Evolutionary conservation across 352 stramenopile genomes (phyloP).

Genomic region (Globisporangium ultimum): DNA sequence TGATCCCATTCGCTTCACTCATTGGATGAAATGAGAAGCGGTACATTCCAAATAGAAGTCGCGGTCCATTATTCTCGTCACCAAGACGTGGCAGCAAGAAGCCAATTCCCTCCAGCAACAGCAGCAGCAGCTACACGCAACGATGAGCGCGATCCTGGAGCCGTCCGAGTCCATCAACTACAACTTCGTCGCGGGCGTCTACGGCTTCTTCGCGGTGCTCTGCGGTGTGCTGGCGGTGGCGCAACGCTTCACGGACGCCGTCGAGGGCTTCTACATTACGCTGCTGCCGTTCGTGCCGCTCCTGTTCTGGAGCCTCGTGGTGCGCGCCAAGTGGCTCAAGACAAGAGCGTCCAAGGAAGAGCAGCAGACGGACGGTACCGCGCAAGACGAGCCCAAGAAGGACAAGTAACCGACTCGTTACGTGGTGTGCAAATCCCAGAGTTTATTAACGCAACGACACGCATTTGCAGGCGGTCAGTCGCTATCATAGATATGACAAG

Average conservation of each 20-base stretch:
- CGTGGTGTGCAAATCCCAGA: too few relatives aligned
- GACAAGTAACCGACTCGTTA: constrained; percentile 12
- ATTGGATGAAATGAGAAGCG: too few relatives aligned
- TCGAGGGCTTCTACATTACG: constrained; percentile 87
- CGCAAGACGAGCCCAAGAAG: constrained; percentile 22
- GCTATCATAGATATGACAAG: too few relatives aligned
- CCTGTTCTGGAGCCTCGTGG: constrained; percentile 80
- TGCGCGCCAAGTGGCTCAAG: constrained; percentile 70
- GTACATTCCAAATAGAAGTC: too few relatives aligned
- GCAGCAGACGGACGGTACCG: constrained; percentile 19
- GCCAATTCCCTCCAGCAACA: too few relatives aligned
- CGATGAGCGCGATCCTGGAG: constrained; percentile 41
- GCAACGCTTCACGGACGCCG: constrained; percentile 55
- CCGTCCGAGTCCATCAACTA: constrained; percentile 86
- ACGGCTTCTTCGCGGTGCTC: constrained; percentile 63
- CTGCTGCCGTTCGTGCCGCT: constrained; percentile 78
- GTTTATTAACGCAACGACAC: too few relatives aligned
- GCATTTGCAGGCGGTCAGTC: too few relatives aligned
- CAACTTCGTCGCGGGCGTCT: constrained; percentile 83
- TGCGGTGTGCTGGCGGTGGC: constrained; percentile 52
- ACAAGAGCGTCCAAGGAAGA: constrained; percentile 19
- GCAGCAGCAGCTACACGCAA: too few relatives aligned
- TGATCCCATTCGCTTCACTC: too few relatives aligned
- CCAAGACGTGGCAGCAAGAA: too few relatives aligned
- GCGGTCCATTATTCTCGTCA: too few relatives aligned